phyloP scores from a whole-genome alignment of 2,329 filamentous ascomycete species.

The Claviceps sorghi region DNA sequence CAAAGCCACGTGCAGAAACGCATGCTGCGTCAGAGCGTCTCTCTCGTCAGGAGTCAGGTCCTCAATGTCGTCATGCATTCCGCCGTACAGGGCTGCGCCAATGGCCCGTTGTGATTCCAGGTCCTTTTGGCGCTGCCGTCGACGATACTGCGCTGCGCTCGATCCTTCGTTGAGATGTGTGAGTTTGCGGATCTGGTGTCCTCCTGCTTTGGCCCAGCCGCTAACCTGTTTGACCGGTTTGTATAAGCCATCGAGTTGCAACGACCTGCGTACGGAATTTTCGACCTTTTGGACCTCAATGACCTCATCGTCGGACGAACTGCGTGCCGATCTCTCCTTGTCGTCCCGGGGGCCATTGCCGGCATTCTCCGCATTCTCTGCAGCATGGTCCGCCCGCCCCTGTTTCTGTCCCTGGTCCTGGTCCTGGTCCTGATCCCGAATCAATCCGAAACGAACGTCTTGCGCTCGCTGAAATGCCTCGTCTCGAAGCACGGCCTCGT shows the following conservation, averaged over 20 bases:
- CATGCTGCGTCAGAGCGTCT: conserved; percentile 69
- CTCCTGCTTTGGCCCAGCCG: conserved; percentile 29
- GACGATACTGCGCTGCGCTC: conserved; percentile 33
- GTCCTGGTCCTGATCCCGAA: conserved; percentile 37
- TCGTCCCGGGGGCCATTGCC: neutral
- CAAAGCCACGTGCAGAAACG: conserved; percentile 81
- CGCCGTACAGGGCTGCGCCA: conserved; percentile 70
- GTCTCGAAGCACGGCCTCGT: conserved; percentile 84
- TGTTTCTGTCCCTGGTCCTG: conserved; percentile 21
- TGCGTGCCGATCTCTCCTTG: conserved; percentile 10
- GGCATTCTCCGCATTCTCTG: conserved; percentile 25
- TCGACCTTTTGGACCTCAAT: conserved; percentile 27
- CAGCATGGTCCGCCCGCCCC: too few relatives aligned
- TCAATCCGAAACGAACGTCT: conserved; percentile 50
- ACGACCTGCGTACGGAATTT: conserved; percentile 1
- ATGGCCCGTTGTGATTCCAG: conserved; percentile 60
- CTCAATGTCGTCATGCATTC: conserved; percentile 84
- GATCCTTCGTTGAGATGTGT: conserved; percentile 19
- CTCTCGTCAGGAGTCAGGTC: conserved; percentile 83
- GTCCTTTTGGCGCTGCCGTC: conserved; percentile 39
- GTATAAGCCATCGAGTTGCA: conserved; percentile 12
- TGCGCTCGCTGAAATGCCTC: conserved; percentile 75
- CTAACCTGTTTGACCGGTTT: conserved; percentile 34
- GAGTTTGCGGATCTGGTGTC: conserved; percentile 32
- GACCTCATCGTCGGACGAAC: conserved; percentile 22